phyloP scores from a whole-genome alignment of 1,284 basidiomycete species.

The Blastosporella zonata region DNA sequence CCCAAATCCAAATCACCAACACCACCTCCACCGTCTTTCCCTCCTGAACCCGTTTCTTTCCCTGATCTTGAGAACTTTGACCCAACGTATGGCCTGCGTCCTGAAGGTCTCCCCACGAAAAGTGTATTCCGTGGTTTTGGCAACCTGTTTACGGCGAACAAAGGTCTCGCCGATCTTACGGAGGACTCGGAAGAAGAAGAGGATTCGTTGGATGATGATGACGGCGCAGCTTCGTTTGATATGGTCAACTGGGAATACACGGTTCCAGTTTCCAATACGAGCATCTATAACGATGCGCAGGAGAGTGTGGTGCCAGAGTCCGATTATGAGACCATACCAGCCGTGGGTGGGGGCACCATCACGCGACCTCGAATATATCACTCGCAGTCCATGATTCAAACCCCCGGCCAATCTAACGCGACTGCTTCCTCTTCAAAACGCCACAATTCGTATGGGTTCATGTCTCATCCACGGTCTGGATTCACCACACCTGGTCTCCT shows the following conservation, averaged over 20 bases:
- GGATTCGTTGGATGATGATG: conserved; percentile 37
- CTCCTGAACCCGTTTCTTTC: conserved; percentile 43
- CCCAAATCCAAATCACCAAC: conserved; percentile 24
- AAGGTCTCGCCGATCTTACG: conserved; percentile 76
- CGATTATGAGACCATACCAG: conserved; percentile 72
- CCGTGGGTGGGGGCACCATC: conserved; percentile 74
- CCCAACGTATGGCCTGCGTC: conserved; percentile 95
- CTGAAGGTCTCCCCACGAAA: conserved; percentile 80
- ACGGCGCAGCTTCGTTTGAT: conserved; percentile 57
- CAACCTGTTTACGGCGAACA: conserved; percentile 63
- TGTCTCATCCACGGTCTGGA: conserved; percentile 15
- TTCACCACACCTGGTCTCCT: conserved; percentile 21
- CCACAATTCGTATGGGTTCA: conserved; percentile 5
- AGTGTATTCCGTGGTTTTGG: conserved; percentile 71
- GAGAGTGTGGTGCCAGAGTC: conserved; percentile 29
- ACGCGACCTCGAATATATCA: conserved; percentile 74
- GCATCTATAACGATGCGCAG: conserved; percentile 22
- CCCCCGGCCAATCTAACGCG: conserved; percentile 12
- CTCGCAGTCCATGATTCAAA: conserved; percentile 61
- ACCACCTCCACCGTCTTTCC: conserved; percentile 33
- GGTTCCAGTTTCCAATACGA: conserved; percentile 34
- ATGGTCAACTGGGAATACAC: conserved; percentile 67
- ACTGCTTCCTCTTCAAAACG: conserved; percentile 11
- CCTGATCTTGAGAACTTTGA: conserved; percentile 91
- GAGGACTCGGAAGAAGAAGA: conserved; percentile 59